Evolutionary conservation across 441 rosid genomes (phyloP), one percentile per base, ranked within the genome.

Genomic region (Erodium texanum): DNA sequence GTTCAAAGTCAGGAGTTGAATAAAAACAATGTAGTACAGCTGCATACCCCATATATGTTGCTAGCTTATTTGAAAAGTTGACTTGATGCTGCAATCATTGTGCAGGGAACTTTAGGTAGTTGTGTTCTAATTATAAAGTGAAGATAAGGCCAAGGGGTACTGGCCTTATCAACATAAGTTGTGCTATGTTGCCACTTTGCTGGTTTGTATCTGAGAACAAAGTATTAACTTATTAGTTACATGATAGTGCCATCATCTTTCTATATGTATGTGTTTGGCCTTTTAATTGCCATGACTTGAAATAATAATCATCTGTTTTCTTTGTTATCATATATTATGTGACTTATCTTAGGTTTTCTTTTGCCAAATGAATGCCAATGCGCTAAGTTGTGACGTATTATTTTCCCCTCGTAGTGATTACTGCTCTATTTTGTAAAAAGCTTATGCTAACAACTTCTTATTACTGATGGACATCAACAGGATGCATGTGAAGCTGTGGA

Each of bases 401-500:
- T 48, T 2, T 29, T 16, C 43, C 64, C 11, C n/a, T 27, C 50
- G 12, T 32, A 11, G 18, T 52, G 43, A 20, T 34, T 22, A 22
- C 11, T 7, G 34, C 22, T 72, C 24, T 10, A 20, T 14, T 62
- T 18, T 58, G 23, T 20, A 20, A 19, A 18, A 54, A 54, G 24
- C 20, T 54, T 54, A 18, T 54, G 50, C 23, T 19, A 67, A 23
- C 38, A 24, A 63, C 24, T 72, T 62, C 11, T 54, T 48, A 22
- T 50, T 62, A 38, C 36, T 65, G 56, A 50, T 50, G 43, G 58
- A 64, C n/a, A 68, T 74, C 67, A 72, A 71, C 83, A 93, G 93
- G 91, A 77, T 71, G 75, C 68, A 70, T 74, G 75, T 62, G 84
- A 81, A 79, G 72, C 74, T 48, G 11, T 71, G 62, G 84, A 82